These are phyloP conservation scores for Glycine tomentella DNA, from an alignment of 306 rosid genomes.

Conservation along the genomic window DNA sequence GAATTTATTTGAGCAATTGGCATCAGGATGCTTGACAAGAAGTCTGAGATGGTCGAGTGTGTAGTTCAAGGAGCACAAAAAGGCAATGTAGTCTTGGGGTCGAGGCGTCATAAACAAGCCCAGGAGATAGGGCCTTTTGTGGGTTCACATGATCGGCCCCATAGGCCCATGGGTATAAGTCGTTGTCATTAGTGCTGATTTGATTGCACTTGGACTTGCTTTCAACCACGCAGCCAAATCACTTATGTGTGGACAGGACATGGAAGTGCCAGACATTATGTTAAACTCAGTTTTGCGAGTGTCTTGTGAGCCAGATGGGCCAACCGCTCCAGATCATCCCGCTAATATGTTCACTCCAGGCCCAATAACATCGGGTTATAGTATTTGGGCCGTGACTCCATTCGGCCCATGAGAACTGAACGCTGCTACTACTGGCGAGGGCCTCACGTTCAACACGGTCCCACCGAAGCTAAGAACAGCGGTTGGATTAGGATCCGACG, in stretches of 20 bases:
- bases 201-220: conserved; percentile 83
- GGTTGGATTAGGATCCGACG: conserved; percentile 63
- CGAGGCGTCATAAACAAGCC: conserved; percentile 72
- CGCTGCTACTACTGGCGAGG: conserved; percentile 87
- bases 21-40: conserved; percentile 54
- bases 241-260: conserved; percentile 93
- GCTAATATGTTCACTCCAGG: conserved; percentile 89
- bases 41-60: conserved; percentile 52
- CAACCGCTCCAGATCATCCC: conserved; percentile 74
- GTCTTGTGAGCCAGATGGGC: conserved; percentile 77
- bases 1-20: conserved; percentile 54
- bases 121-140: conserved; percentile 73
- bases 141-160: conserved; percentile 89
- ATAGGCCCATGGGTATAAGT: conserved; percentile 75
- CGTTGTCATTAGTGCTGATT: conserved; percentile 85
- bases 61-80: too few species aligned
- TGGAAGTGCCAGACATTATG: conserved; percentile 90
- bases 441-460: conserved; percentile 73
- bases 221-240: conserved; percentile 78
- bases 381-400: conserved; percentile 70
- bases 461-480: conserved; percentile 76
- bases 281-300: conserved; percentile 69
- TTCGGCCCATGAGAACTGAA: conserved; percentile 91
- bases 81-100: conserved; percentile 56
- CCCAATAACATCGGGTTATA: conserved; percentile 89